These are phyloP conservation scores for Candida saitoana DNA, from an alignment of 805 yeast genomes.

Conservation along the genomic window DNA sequence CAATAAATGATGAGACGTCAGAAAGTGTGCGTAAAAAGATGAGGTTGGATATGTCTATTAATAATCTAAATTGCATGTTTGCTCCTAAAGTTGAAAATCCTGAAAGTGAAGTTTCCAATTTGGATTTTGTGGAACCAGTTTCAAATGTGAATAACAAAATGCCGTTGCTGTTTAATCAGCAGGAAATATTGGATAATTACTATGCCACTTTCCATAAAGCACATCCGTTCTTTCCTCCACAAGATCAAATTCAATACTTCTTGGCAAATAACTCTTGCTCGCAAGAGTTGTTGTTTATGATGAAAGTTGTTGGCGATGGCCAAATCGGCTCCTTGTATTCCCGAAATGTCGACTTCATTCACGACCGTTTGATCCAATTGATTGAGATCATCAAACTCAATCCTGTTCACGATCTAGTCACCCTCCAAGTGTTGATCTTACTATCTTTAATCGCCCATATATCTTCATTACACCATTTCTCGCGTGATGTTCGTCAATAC, in stretches of 20 bases:
- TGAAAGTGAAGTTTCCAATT: neutral
- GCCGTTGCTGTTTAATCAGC: conserved; percentile 19
- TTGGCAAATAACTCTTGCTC: conserved; percentile 30
- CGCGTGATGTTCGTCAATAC: conserved; percentile 39
- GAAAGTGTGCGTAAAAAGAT: conserved; percentile 9
- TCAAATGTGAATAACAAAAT: conserved; percentile 46
- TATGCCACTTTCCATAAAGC: conserved; percentile 20
- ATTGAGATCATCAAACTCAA: conserved; percentile 11
- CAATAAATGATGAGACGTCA: conserved; percentile 7
- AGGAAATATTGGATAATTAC: conserved; percentile 10
- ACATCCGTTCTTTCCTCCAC: conserved; percentile 48
- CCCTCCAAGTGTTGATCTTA: conserved; percentile 40
- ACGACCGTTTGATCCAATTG: conserved; percentile 18
- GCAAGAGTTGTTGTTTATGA: conserved; percentile 40
- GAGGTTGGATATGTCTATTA: conserved; percentile 10
- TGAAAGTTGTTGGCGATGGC: conserved; percentile 50
- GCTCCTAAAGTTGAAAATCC: conserved; percentile 2
- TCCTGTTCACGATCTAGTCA: conserved; percentile 33
- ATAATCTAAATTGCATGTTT: conserved; percentile 11
- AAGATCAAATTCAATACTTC: conserved; percentile 29
- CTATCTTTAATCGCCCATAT: conserved; percentile 45
- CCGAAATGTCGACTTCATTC: conserved; percentile 10
- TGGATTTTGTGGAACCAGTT: conserved; percentile 37
- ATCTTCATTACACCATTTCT: conserved; percentile 47
- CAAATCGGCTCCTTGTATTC: conserved; percentile 23